Evolutionary conservation across 805 yeast genomes (phyloP), one percentile per base, ranked within the genome.

Genomic region (Metschnikowia kofuensis): DNA sequence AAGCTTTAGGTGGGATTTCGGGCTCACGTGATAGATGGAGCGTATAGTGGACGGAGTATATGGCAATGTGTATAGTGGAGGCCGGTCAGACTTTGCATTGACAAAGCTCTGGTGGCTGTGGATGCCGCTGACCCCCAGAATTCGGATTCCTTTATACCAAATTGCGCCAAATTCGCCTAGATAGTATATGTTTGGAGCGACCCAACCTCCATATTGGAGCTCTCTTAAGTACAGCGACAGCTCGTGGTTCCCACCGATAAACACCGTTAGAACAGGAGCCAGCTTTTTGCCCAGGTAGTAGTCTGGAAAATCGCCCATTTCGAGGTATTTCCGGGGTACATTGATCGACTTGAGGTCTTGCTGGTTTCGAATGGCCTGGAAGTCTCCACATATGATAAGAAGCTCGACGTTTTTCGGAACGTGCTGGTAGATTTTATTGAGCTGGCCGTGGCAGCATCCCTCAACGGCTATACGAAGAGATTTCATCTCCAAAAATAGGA

Each of bases 221-320:
- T 87, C 89, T 51, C 78, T 71, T 53, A 94, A 62, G 62, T 87
- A 88, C 50, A 84, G 81, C 49, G 95, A 87, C 4, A 94, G 83
- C 62, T 94, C 99, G 61, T 94, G 99, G 66, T 94, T 94, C 0
- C 99, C 99, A 2, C 99, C 98, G 38, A 94, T 81, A 56, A 92
- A 86, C 0, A 94, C 56, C 0, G 98, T 92, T 31, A 82, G 66
- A 1, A 85, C 74, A 0, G 97, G 96, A 0, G 96, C 96, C 29
- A 45, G 64, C 41, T 67, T 70, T 15, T 58, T 54, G 0, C 92
- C 89, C 1, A 61, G 62, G 59, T 87, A 88, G 63, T 90, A 92
- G 26, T 77, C 69, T 39, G 78, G 81, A 64, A 92, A 94, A 58
- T 92, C 96, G 2, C 97, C 96, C 57, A 89, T 60, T 38, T 64